Percentiles rank a stretch among this genome's conserved stretches.
Evolutionary conservation across 305 asterid species (phyloP).

Genomic region (Solanum hybrid): DNA sequence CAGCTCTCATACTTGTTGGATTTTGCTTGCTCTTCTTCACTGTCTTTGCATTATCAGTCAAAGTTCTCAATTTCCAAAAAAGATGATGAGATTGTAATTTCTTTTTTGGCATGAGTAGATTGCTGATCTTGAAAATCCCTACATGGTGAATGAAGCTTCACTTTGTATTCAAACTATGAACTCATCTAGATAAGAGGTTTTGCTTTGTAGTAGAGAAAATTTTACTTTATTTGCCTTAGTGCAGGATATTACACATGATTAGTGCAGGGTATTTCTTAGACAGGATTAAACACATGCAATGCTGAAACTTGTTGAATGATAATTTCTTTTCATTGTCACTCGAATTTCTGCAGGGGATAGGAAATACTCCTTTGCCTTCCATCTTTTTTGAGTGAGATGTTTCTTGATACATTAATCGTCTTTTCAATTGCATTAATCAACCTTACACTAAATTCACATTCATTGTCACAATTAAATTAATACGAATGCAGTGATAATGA

Average conservation of each 20-base stretch:
- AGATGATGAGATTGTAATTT: slow-evolving; percentile 22
- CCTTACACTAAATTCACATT: background rate
- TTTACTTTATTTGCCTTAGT: background rate
- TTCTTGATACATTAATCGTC: background rate
- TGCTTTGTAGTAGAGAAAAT: background rate
- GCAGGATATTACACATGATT: background rate
- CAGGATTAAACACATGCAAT: background rate
- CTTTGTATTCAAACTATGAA: background rate
- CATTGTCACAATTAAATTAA: background rate
- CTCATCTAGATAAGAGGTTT: background rate
- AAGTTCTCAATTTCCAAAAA: slow-evolving; percentile 58
- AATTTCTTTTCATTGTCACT: background rate
- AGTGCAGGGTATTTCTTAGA: background rate
- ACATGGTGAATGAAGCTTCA: background rate
- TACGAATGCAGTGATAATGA: background rate
- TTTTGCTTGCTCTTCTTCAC: slow-evolving; percentile 46
- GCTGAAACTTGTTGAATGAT: background rate
- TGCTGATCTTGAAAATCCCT: background rate
- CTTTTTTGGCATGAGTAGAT: background rate
- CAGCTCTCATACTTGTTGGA: slow-evolving; percentile 37
- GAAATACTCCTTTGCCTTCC: background rate
- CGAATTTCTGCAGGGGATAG: background rate
- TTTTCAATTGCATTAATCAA: background rate
- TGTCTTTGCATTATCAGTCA: slow-evolving; percentile 57
- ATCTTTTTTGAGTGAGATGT: background rate